A percentile compares a stretch with the other conserved stretches of the same genome.
These are phyloP conservation scores for Tremella mesenterica DNA, from an alignment of 768 basidiomycete genomes.

Conservation along the genomic window DNA sequence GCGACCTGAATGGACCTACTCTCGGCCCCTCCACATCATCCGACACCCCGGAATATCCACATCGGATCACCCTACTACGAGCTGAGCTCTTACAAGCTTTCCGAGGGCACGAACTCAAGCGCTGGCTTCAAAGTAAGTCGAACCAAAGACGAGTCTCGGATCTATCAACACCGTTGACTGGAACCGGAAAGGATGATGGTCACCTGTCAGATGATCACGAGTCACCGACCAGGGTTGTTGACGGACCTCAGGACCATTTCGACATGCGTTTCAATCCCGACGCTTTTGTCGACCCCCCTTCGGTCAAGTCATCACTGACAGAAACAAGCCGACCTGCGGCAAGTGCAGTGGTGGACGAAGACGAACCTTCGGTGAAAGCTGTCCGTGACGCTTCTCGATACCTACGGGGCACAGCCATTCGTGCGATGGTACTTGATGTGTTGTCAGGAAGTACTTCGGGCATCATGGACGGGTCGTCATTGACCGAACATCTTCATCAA, in stretches of 20 bases:
- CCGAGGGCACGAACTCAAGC: conserved; percentile 46
- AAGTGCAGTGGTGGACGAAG: conserved; percentile 40
- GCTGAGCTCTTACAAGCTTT: conserved; percentile 47
- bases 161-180: no score
- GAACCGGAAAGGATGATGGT: no score
- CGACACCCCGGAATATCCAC: conserved; percentile 42
- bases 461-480: conserved; percentile 44
- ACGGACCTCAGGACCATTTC: conserved; percentile 39
- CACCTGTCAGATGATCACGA: background rate
- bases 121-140: conserved; percentile 40
- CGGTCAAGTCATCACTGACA: conserved; percentile 15
- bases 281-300: conserved; percentile 46
- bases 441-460: conserved; percentile 35
- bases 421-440: conserved; percentile 43
- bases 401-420: conserved; percentile 44
- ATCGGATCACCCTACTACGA: conserved; percentile 47
- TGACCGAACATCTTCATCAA: conserved; percentile 44
- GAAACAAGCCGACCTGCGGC: conserved; percentile 19
- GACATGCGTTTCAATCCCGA: conserved; percentile 48
- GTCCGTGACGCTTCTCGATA: conserved; percentile 47
- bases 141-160: conserved; percentile 19
- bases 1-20: conserved; percentile 36
- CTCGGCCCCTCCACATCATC: background rate
- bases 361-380: conserved; percentile 45
- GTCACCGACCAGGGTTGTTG: conserved; percentile 4